Base-by-base conservation (phyloP, 306 rosid species). In the Leucaena leucocephala region DNA sequence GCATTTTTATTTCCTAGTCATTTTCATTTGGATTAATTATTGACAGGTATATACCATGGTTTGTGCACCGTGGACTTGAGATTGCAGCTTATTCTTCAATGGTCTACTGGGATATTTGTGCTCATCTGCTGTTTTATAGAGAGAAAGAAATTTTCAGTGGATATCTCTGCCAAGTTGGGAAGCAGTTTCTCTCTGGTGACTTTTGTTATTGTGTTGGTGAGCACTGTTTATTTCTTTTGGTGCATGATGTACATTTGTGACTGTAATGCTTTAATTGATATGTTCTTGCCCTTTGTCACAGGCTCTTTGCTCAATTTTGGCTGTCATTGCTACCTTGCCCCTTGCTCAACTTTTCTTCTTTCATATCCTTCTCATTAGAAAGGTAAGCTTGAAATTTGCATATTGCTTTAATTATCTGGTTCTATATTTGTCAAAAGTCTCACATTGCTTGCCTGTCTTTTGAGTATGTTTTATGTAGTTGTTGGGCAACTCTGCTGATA, bases 71-170 rank as follows among this genome's bases (percentile, higher is more conserved):
- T 89, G 89, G 90, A 85, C 74, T 90, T 88, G 97, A 83, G 95
- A 87, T 87, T 93, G 98, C 97, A 93, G 98, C 94, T 93, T 85
- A 91, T 93, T 78, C 85, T 93, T 87, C 98, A 93, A 86, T 93
- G 93, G 94, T 66, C 87, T 65, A 93, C 97, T 62, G 98, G 98
- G 83, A 87, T 93, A 78, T 85, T 91, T 3, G 97, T 93, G 84
- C 88, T 93, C 58, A 81, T 93, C 77, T 87, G 86, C 88, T 89
- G 97, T 88, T 83, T 87, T 81, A 70, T 93, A 65, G 90, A 93
- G 92, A 89, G 89, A 89, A 88, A 84, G 83, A 88, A 79, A 27
- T 88, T 88, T 83, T 80, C 97, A 43, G 81, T 48, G 42, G 94
- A 89, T 78, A 89, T 93, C 76, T 78, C 97, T 21, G 64, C 85